These are phyloP conservation scores for Plasmopara viticola DNA, from an alignment of 352 stramenopile species.

Conservation along the genomic window DNA sequence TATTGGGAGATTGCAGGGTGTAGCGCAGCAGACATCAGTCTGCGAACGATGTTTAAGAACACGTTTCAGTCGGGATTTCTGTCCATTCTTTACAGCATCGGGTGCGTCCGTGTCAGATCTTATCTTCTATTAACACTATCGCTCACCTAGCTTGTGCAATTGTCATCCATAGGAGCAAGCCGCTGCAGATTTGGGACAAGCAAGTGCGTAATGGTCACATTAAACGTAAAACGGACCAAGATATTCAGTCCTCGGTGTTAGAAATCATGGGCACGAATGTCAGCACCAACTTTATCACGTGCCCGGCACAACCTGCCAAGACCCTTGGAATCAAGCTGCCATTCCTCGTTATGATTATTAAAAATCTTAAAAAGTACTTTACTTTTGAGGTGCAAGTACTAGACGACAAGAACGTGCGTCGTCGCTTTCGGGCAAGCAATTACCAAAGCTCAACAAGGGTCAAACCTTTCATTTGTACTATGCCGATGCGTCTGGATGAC, in stretches of 20 bases:
- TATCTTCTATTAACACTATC: neutral
- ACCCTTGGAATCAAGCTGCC: conserved; percentile 96
- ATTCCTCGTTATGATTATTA: conserved; percentile 98
- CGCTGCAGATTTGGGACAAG: conserved; percentile 97
- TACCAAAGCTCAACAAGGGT: conserved; percentile 96
- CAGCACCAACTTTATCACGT: conserved; percentile 97
- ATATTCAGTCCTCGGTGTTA: conserved; percentile 97
- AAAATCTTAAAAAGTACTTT: conserved; percentile 99
- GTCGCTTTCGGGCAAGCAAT: conserved; percentile 94
- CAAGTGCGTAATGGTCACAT: conserved; percentile 98
- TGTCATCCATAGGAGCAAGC: conserved; percentile 83
- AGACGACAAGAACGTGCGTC: conserved; percentile 97
- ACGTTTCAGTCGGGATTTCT: conserved; percentile 97
- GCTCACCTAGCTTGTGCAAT: neutral
- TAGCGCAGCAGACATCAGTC: neutral
- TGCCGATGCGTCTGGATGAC: conserved; percentile 97
- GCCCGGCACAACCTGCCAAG: conserved; percentile 90
- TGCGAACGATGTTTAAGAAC: conserved; percentile 92
- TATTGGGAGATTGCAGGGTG: neutral
- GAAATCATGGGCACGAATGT: conserved; percentile 99
- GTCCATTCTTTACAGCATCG: conserved; percentile 97
- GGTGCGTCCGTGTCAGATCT: conserved; percentile 30
- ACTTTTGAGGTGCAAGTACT: conserved; percentile 98
- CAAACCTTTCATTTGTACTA: conserved; percentile 98
- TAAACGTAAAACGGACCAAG: conserved; percentile 96